phyloP scores from a whole-genome alignment of 2,329 filamentous ascomycete genomes.

The Calonectria multiphialidica region DNA sequence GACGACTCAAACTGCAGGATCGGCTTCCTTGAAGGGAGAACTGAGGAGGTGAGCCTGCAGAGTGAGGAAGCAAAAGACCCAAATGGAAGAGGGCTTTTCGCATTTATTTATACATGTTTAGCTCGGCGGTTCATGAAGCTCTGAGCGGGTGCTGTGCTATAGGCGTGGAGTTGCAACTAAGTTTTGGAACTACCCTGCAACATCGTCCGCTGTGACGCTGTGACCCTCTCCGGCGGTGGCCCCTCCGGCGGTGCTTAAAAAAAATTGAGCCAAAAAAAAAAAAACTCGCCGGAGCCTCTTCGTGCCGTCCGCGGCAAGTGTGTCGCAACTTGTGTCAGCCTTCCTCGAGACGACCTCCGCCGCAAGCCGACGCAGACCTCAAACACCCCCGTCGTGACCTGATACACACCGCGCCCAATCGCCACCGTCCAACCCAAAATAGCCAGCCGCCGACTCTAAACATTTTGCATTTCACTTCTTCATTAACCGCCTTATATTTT shows the following conservation, averaged over 20 bases:
- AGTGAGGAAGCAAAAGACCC: not conserved
- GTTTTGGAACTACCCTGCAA: not conserved
- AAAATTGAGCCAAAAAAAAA: not conserved
- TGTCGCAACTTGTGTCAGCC: not conserved
- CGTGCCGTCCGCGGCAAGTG: not conserved
- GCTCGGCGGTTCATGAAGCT: not conserved
- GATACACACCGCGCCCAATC: not conserved
- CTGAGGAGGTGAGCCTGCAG: constrained; percentile 26
- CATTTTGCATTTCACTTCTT: too few species aligned
- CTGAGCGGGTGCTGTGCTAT: not conserved
- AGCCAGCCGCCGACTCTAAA: not conserved
- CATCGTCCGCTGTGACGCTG: not conserved
- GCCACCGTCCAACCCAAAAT: not conserved
- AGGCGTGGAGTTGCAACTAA: not conserved
- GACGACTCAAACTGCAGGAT: constrained; percentile 34
- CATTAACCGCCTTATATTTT: too few species aligned
- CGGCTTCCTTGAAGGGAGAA: constrained; percentile 14
- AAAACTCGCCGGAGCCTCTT: not conserved
- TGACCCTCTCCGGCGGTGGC: not conserved
- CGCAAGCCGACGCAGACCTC: constrained; percentile 10
- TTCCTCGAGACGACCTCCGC: not conserved
- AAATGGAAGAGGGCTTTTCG: not conserved
- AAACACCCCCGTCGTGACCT: constrained; percentile 7
- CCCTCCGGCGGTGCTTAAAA: not conserved
- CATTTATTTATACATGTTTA: constrained; percentile 10